These are phyloP conservation scores for Diatrype stigma DNA, from an alignment of 2,329 filamentous ascomycete species.

Conservation along the genomic window DNA sequence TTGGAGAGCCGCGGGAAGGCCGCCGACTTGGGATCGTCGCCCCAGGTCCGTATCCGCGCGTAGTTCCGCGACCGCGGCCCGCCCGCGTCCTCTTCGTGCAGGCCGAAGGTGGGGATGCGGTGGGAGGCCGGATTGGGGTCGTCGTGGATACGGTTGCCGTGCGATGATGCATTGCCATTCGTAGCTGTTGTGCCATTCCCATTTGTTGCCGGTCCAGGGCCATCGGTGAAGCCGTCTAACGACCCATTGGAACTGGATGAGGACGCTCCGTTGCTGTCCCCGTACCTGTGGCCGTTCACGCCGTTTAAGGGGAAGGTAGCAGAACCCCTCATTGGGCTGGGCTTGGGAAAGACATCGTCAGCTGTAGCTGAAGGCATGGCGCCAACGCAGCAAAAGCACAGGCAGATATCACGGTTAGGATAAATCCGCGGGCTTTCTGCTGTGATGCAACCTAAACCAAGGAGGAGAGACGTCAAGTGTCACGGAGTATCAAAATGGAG, in stretches of 20 bases:
- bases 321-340: background rate
- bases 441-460: background rate
- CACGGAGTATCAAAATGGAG: background rate
- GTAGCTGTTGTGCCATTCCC: background rate
- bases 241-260: background rate
- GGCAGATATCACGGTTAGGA: background rate
- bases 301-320: background rate
- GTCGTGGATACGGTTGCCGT: conserved; percentile 1
- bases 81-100: conserved; percentile 29
- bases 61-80: conserved; percentile 29
- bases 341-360: background rate
- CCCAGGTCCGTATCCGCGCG: conserved; percentile 26
- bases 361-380: background rate
- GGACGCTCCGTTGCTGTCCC: background rate
- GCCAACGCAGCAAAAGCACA: background rate
- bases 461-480: background rate
- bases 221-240: background rate
- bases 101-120: conserved; percentile 22
- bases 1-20: conserved; percentile 51
- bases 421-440: background rate
- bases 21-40: conserved; percentile 22
- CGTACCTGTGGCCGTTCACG: background rate
- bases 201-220: background rate
- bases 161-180: too few species aligned
- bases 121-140: conserved; percentile 14